Evolutionary conservation across 2,329 filamentous ascomycete species (phyloP), one percentile per base, ranked within the genome.

Genomic region (Xylariaceae sp.): DNA sequence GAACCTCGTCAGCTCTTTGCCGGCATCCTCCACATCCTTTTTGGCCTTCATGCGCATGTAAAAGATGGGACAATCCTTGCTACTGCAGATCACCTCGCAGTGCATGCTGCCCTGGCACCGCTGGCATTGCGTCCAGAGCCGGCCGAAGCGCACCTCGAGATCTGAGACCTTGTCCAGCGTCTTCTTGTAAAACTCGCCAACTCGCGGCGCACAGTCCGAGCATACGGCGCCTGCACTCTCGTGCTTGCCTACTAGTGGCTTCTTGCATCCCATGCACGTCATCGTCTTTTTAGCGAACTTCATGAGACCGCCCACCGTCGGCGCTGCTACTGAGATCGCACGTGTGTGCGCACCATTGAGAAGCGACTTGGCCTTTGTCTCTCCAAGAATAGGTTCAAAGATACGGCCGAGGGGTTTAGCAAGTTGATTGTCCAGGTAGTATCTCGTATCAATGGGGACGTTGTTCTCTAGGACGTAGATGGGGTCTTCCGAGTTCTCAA

Each of bases 31-130:
- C 32, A 97, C 86, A 71, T 99, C 94, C 79, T 99, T 99, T 82
- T 97, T 96, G 26, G 93, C 93, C 81, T 99, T 99, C 94, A 99
- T 99, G 4, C 94, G 86, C 94, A 99, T 99, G 73, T 99, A 99
- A 74, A 99, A 99, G 67, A 99, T 99, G 1, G 94, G 94, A 70
- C 94, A 99, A 77, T 99, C 94, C 72, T 92, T 89, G 71, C 88
- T 93, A 59, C 88, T 92, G 77, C 94, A 99, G 64, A 99, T 97
- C 49, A 99, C 95, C 73, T 99, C 94, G 72, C 91, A 94, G 75
- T 99, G 94, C 82, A 99, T 89, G 76, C 92, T 97, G 49, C 92
- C 94, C 76, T 99, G 94, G 72, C 94, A 99, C 35, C 94, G 82
- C 77, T 99, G 94, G 71, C 94, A 99, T 73, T 99, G 94, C 42